These are phyloP conservation scores for Annona squamosa DNA, from an alignment of 164 flowering plant species.

Conservation along the genomic window DNA sequence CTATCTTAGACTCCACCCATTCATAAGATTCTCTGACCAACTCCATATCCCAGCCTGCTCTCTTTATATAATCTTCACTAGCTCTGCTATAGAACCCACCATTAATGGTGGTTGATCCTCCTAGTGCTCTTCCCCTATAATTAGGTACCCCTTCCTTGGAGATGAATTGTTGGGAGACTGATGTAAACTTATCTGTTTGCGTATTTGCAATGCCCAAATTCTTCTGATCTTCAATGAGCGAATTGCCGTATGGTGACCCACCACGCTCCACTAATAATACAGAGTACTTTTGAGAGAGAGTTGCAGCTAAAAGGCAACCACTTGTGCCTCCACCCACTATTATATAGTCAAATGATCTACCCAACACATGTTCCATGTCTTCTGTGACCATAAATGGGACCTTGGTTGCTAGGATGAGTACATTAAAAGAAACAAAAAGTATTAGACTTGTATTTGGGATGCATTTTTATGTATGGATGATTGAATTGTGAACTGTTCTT, in stretches of 20 bases:
- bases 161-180: conserved; percentile 26
- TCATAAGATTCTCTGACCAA: conserved; percentile 26
- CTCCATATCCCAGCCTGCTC: conserved; percentile 27
- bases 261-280: conserved; percentile 26
- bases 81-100: conserved; percentile 38
- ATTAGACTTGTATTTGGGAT: neutral
- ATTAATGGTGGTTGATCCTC: conserved; percentile 34
- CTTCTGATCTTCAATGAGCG: conserved; percentile 2
- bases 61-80: conserved; percentile 19
- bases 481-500: neutral
- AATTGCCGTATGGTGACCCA: conserved; percentile 17
- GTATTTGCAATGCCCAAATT: conserved; percentile 21
- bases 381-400: conserved; percentile 25
- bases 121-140: conserved; percentile 32
- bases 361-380: conserved; percentile 19
- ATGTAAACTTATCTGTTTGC: conserved; percentile 24
- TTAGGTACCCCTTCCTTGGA: conserved; percentile 32
- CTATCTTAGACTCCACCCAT: conserved; percentile 40
- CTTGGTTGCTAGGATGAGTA: conserved; percentile 10
- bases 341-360: conserved; percentile 37
- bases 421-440: neutral
- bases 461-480: neutral
- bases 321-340: conserved; percentile 43
- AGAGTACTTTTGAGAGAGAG: conserved; percentile 31
- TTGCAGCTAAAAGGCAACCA: conserved; percentile 43